Base-by-base conservation (phyloP, 306 rosid species). In the Senna siamea region DNA sequence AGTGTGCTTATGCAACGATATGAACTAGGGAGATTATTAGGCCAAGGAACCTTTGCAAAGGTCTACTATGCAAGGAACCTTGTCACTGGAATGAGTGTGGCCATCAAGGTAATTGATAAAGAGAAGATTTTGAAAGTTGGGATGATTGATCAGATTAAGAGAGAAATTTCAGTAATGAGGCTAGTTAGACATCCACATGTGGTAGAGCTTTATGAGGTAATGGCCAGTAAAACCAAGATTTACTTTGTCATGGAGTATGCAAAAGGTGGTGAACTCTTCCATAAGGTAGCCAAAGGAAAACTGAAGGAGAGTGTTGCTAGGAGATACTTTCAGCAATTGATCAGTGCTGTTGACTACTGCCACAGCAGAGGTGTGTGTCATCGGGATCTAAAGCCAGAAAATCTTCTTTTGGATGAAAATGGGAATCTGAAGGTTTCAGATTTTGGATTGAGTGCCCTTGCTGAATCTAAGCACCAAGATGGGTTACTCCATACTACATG, bases 31-130 rank as follows among this genome's bases (percentile, higher is more conserved):
- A 87, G 83, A 71, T 75, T 86, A 64, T 73, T 95, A 76, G 99
- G 99, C 82, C 99, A 95, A 83, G 99, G 99, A 69, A 95, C 97
- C 75, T 95, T 95, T 86, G 99, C 98, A 15, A 95, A 92, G 89
- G 99, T 95, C 54, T 86, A 95, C 81, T 72, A 88, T 86, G 98
- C 90, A 13, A 86, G 98, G 84, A 83, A 92, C 78, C 80, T 92
- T 57, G 57, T 59, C 67, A 87, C 89, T 18, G 97, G 98, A 71
- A 17, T 64, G 90, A 86, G 75, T 70, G 98, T 92, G 80, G 98
- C 98, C 72, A 82, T 95, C 35, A 95, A 95, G 84, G 69, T 90
- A 2, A 53, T 90, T 34, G 97, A 95, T 70, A 95, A 95, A 75
- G 98, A 90, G 79, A 88, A 86, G 82, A 26, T 92, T 80, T 72